A percentile compares a stretch with the other conserved stretches of the same genome.
Conservation (phyloP, 1,284 basidiomycete species). For the Waitea zeae region DNA sequence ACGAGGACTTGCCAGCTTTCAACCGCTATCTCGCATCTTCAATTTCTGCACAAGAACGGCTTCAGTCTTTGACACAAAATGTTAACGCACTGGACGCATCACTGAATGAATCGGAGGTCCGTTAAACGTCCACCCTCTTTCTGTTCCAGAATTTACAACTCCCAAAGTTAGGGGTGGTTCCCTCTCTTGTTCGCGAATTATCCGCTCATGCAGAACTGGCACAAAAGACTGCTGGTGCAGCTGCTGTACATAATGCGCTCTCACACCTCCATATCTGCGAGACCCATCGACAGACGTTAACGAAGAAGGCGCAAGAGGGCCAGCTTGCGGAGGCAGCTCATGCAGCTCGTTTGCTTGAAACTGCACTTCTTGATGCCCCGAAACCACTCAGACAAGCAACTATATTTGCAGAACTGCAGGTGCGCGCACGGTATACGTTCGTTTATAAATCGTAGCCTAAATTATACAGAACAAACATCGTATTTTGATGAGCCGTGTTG, state of each 20-base stretch:
- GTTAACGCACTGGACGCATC: constrained; percentile 30
- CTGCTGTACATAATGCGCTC: constrained; percentile 28
- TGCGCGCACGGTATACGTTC: too few relatives aligned
- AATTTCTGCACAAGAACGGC: constrained; percentile 40
- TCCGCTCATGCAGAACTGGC: constrained; percentile 37
- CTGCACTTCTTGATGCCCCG: constrained; percentile 29
- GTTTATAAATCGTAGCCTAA: constrained; percentile 5
- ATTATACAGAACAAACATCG: constrained; percentile 29
- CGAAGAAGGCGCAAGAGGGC: constrained; percentile 30
- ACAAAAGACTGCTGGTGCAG: constrained; percentile 38
- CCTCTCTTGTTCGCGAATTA: constrained; percentile 32
- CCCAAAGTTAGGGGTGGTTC: constrained; percentile 45
- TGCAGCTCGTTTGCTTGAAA: constrained; percentile 22
- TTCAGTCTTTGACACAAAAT: constrained; percentile 29
- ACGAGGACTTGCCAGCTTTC: constrained; percentile 41
- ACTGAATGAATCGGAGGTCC: constrained; percentile 42
- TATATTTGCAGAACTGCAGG: constrained; percentile 39
- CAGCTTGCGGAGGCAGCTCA: constrained; percentile 41
- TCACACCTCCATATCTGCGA: constrained; percentile 34
- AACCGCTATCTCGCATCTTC: constrained; percentile 44
- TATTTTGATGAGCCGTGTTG: constrained; percentile 35
- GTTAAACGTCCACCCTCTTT: constrained; percentile 6
- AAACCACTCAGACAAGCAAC: constrained; percentile 29
- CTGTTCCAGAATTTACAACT: constrained; percentile 2
- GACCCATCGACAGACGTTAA: constrained; percentile 22